A percentile compares a stretch with the other conserved stretches of the same genome.
Evolutionary conservation across 2,329 filamentous ascomycete genomes (phyloP).

Genomic region (Colletotrichum sp.): DNA sequence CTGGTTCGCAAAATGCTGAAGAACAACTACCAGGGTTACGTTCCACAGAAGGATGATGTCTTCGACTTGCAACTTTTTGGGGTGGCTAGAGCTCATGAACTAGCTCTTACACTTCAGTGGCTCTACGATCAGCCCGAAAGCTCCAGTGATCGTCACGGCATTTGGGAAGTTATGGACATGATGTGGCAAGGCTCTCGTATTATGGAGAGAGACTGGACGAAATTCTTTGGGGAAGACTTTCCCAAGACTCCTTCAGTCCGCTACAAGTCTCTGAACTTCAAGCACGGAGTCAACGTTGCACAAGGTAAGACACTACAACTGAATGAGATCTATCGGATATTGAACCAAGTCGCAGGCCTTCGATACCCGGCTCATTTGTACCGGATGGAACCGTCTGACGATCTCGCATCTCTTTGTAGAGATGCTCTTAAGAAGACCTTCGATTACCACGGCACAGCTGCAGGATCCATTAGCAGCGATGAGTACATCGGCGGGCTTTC

Average conservation of each 20-base stretch:
- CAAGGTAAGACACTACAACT: conserved; percentile 35
- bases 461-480: conserved; percentile 47
- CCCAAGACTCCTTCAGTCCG: conserved; percentile 20
- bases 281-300: conserved; percentile 49
- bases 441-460: conserved; percentile 42
- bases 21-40: conserved; percentile 55
- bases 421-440: conserved; percentile 41
- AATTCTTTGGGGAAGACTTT: conserved; percentile 28
- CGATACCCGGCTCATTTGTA: conserved; percentile 45
- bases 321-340: background rate
- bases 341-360: conserved; percentile 30
- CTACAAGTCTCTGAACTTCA: conserved; percentile 37
- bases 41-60: conserved; percentile 45
- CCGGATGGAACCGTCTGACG: conserved; percentile 40
- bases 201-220: conserved; percentile 34
- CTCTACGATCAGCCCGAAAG: conserved; percentile 39
- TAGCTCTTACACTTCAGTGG: conserved; percentile 44
- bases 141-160: conserved; percentile 15
- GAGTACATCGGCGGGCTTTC: conserved; percentile 42
- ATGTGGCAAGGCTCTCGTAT: conserved; percentile 33
- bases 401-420: conserved; percentile 37
- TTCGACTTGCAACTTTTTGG: conserved; percentile 42
- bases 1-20: conserved; percentile 60
- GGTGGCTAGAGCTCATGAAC: conserved; percentile 40
- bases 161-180: conserved; percentile 46